phyloP scores from a whole-genome alignment of 805 yeast genomes.

The Blastobotrys parvus region DNA sequence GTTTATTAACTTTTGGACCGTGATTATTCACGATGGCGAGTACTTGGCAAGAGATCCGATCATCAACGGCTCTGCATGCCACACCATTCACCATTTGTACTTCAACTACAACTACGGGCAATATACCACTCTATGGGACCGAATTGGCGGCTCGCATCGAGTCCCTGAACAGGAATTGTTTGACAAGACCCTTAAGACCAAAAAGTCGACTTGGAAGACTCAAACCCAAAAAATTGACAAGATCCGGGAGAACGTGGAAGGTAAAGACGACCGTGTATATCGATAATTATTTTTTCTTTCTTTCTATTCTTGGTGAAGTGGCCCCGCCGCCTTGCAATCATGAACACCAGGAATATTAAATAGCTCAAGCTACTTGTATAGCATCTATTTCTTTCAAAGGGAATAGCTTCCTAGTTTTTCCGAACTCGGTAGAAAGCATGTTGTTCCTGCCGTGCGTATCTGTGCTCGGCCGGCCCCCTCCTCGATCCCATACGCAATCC shows the following conservation, averaged over 20 bases:
- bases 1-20: slow-evolving; percentile 95
- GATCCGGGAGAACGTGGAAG: slow-evolving; percentile 75
- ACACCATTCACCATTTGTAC: slow-evolving; percentile 92
- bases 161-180: slow-evolving; percentile 83
- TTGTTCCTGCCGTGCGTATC: too few species aligned
- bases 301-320: not conserved
- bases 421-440: too few species aligned
- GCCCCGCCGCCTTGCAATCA: not conserved
- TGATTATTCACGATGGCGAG: slow-evolving; percentile 97
- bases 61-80: slow-evolving; percentile 97
- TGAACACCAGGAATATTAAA: not conserved
- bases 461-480: too few species aligned
- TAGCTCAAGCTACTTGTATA: too few species aligned
- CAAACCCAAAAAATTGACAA: slow-evolving; percentile 70
- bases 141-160: slow-evolving; percentile 89
- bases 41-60: slow-evolving; percentile 88
- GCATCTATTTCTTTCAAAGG: too few species aligned
- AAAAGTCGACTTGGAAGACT: slow-evolving; percentile 53
- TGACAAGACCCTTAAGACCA: slow-evolving; percentile 50
- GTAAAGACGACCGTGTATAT: slow-evolving; percentile 65
- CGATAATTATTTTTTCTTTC: not conserved
- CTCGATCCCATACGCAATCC: too few species aligned
- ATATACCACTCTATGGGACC: slow-evolving; percentile 96
- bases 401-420: too few species aligned
- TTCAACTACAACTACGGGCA: slow-evolving; percentile 98